Conservation (phyloP, 1,284 basidiomycete genomes). For the Tilletiaria anomala region DNA sequence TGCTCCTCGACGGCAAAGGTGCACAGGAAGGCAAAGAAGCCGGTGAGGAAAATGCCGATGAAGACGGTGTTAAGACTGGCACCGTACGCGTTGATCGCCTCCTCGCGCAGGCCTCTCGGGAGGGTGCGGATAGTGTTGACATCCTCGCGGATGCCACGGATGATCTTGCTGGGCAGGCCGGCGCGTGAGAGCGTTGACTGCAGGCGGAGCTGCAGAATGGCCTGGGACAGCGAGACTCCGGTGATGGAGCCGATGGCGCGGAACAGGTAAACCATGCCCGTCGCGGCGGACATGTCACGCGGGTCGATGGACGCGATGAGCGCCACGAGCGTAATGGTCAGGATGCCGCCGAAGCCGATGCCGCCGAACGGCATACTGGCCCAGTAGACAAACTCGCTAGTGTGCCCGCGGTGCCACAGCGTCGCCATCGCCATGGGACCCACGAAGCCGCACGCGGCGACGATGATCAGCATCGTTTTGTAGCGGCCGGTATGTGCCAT, state of each 20-base stretch:
- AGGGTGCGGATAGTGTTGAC: constrained; percentile 28
- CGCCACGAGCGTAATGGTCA: constrained; percentile 40
- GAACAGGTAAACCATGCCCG: constrained; percentile 41
- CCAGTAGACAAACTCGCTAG: constrained; percentile 36
- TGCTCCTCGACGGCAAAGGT: constrained; percentile 38
- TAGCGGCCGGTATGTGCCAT: constrained; percentile 41
- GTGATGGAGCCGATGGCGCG: constrained; percentile 40
- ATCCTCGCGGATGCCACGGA: constrained; percentile 34
- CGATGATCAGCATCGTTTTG: constrained; percentile 34
- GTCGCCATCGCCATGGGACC: constrained; percentile 40
- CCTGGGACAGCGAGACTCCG: constrained; percentile 40
- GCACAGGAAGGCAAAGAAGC: constrained; percentile 28
- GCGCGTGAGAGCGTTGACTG: constrained; percentile 25
- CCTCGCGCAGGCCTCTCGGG: constrained; percentile 7
- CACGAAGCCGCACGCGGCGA: constrained; percentile 31
- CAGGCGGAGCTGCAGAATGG: constrained; percentile 40
- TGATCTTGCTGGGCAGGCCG: constrained; percentile 28
- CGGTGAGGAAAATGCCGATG: constrained; percentile 34
- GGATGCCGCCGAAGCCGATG: constrained; percentile 36
- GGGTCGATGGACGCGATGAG: constrained; percentile 40
- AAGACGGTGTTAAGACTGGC: constrained; percentile 39
- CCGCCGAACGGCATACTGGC: constrained; percentile 34
- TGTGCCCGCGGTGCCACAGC: constrained; percentile 34
- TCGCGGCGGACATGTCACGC: constrained; percentile 38
- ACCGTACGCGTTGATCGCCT: constrained; percentile 38